Conservation (phyloP, 2,329 filamentous ascomycete species). For the Rutstroemia sp. region DNA sequence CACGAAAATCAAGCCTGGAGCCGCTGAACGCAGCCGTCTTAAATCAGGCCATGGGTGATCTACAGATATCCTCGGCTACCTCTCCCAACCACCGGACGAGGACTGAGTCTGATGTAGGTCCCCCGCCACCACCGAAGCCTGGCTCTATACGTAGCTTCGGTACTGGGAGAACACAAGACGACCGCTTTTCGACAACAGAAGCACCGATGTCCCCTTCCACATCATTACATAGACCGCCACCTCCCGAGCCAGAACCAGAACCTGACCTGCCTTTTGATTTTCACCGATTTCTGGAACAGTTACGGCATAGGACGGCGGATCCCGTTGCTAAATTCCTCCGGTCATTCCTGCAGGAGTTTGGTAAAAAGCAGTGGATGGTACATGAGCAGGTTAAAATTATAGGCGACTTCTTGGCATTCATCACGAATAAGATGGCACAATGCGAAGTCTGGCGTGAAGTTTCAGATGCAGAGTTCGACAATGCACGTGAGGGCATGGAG, state of each 20-base stretch:
- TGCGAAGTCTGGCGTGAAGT: slow-evolving; percentile 97
- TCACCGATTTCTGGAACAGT: slow-evolving; percentile 90
- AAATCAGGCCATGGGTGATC: slow-evolving; percentile 25
- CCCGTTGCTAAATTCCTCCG: slow-evolving; percentile 93
- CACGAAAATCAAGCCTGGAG: slow-evolving; percentile 80
- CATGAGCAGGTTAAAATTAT: slow-evolving; percentile 99
- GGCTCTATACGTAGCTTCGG: slow-evolving; percentile 27
- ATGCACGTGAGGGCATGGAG: slow-evolving; percentile 97
- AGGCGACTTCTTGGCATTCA: slow-evolving; percentile 90
- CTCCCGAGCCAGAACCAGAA: slow-evolving; percentile 70
- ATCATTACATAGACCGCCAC: slow-evolving; percentile 53
- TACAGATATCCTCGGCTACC: slow-evolving; percentile 20
- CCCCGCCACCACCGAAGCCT: slow-evolving; percentile 36
- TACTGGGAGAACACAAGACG: slow-evolving; percentile 32
- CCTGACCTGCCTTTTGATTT: slow-evolving; percentile 90
- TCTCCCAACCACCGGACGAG: slow-evolving; percentile 10
- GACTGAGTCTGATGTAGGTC: slow-evolving; percentile 27
- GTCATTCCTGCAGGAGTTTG: slow-evolving; percentile 90
- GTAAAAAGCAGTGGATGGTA: slow-evolving; percentile 98
- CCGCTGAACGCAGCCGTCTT: slow-evolving; percentile 39
- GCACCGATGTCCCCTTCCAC: slow-evolving; percentile 36
- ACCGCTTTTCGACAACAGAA: slow-evolving; percentile 35
- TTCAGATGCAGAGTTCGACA: slow-evolving; percentile 95
- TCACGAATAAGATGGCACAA: slow-evolving; percentile 94
- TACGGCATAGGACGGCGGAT: slow-evolving; percentile 95